Evolutionary conservation across 2,329 filamentous ascomycete species (phyloP).

Genomic region (Calonectria pteridis): DNA sequence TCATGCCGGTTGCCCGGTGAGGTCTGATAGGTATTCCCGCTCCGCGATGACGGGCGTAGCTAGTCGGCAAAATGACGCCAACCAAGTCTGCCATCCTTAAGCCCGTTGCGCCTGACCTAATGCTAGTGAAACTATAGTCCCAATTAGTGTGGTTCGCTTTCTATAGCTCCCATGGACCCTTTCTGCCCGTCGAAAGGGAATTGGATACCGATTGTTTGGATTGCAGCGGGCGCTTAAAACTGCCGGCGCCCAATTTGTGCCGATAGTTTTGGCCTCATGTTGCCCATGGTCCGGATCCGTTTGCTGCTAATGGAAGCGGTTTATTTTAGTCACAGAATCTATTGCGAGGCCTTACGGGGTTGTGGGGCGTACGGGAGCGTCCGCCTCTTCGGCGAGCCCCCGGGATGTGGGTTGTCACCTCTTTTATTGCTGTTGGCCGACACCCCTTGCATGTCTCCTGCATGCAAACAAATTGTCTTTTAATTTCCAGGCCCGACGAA

Average conservation of each 20-base stretch:
- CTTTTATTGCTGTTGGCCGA: neutral
- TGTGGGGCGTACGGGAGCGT: neutral
- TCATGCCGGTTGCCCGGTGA: neutral
- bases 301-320: neutral
- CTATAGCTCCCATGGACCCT: neutral
- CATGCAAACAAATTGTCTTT: neutral
- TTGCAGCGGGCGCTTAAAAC: neutral
- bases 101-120: neutral
- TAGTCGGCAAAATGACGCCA: neutral
- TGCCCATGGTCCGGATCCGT: neutral
- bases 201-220: neutral
- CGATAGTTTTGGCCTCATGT: neutral
- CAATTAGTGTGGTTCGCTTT: neutral
- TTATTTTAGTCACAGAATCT: neutral
- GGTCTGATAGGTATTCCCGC: neutral
- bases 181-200: neutral
- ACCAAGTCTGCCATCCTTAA: neutral
- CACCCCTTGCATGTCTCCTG: neutral
- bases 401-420: too few species aligned
- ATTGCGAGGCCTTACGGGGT: neutral
- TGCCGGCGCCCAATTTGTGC: neutral
- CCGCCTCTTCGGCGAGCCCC: neutral
- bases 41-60: neutral
- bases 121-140: neutral
- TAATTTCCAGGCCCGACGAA: neutral